These are phyloP conservation scores for Tuber aestivum DNA, from an alignment of 495 filamentous ascomycete genomes.

Conservation along the genomic window DNA sequence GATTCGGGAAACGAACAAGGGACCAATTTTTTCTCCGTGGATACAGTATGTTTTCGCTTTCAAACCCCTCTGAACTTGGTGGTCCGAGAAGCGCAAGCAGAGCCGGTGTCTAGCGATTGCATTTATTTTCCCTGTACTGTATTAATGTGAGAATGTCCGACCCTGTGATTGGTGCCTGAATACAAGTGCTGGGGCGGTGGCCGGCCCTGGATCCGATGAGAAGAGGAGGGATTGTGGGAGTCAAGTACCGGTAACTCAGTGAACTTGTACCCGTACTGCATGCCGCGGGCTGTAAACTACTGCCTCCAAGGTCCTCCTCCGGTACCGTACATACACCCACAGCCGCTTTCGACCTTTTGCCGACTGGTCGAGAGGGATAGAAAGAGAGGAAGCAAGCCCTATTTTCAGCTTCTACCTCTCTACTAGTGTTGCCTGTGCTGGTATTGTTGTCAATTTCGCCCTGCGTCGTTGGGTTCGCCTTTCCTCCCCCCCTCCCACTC, in stretches of 20 bases:
- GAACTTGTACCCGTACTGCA: background rate
- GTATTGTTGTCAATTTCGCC: background rate
- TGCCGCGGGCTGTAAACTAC: background rate
- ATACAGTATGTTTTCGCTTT: background rate
- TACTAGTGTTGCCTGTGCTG: background rate
- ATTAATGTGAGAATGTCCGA: background rate
- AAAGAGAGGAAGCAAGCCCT: background rate
- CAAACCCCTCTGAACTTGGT: background rate
- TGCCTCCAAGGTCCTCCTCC: background rate
- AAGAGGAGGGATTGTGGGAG: background rate
- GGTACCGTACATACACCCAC: background rate
- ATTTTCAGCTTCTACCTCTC: background rate
- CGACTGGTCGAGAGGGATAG: background rate
- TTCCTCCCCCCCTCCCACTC: background rate
- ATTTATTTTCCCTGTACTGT: background rate
- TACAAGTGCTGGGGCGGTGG: slow-evolving; percentile 22
- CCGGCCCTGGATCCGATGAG: slow-evolving; percentile 32
- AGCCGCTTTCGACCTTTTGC: slow-evolving; percentile 1
- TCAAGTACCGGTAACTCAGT: background rate
- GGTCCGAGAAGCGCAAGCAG: background rate
- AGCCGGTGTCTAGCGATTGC: background rate
- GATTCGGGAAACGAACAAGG: background rate
- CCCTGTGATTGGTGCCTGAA: slow-evolving; percentile 22
- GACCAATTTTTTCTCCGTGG: background rate
- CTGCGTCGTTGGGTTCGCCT: background rate